Base-by-base conservation (phyloP, 1,284 basidiomycete genomes). In the Entoloma clypeatum region DNA sequence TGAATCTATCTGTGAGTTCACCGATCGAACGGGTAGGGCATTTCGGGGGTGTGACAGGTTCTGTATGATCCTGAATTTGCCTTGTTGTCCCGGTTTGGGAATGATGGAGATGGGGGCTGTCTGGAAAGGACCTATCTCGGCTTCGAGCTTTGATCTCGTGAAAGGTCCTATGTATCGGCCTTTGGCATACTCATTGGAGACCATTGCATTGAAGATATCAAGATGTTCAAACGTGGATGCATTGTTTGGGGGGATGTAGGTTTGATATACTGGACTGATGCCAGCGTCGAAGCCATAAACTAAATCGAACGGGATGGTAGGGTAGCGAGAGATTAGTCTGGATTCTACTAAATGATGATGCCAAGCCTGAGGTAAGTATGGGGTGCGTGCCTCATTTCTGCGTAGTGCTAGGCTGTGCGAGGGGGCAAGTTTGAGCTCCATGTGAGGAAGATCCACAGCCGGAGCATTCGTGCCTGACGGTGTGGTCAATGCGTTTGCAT, bases 81-180 rank as follows among this genome's bases (percentile, higher is more conserved):
- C 56, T 0, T 52, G 55, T 10, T 57, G 56, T 0, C 54, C 52
- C 0, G 58, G 43, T 38, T 72, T 69, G 0, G 61, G 61, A 0
- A 65, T 49, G 1, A 71, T 31, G 1, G 59, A 64, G 0, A 72
- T 27, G 0, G 68, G 67, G 0, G 68, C 69, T 0, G 64, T 47
- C 27, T 68, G 67, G 34, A 69, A 71, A 1, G 59, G 62, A 0
- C 69, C 65, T 9, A 71, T 44, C 1, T 60, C 29, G 0, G 4
- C 4, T 41, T 67, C 58, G 0, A 67, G 26, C 13, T 57, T 48
- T 0, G 17, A 3, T 11, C 27, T 33, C 0, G 59, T 44, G 17
- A 60, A 50, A 1, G 65, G 65, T 0, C 67, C 64, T 3, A 67
- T 7, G 40, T 66, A 67, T 0, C 61, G 46, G 0, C 43, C 48